A percentile compares a stretch with the other conserved stretches of the same genome.
phyloP scores from a whole-genome alignment of 805 yeast species.

The Teunomyces gatunensis region DNA sequence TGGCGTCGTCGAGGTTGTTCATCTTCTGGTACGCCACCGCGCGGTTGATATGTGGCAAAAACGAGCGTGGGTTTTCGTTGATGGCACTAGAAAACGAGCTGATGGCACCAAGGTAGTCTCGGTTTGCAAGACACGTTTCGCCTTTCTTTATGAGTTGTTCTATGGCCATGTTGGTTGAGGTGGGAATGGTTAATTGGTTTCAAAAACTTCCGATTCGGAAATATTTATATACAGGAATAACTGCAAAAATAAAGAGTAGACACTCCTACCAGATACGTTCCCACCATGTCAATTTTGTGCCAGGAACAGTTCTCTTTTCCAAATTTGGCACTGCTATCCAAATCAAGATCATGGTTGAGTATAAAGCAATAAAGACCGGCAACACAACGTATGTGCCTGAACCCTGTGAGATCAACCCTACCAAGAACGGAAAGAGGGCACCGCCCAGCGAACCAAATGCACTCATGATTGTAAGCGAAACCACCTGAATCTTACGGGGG shows the following conservation, averaged over 20 bases:
- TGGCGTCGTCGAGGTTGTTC: conserved; percentile 47
- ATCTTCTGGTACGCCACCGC: conserved; percentile 49
- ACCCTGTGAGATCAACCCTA: conserved; percentile 47
- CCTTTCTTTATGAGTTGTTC: conserved; percentile 36
- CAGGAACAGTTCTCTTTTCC: conserved; percentile 12
- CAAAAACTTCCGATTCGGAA: background rate
- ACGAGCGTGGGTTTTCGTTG: conserved; percentile 42
- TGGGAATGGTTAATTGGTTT: background rate
- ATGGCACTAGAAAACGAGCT: conserved; percentile 38
- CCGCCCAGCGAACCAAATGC: conserved; percentile 61
- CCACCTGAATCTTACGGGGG: conserved; percentile 51
- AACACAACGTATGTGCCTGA: conserved; percentile 49
- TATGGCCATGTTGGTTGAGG: conserved; percentile 28
- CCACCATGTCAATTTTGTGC: conserved; percentile 12
- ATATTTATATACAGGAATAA: background rate
- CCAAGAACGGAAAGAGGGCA: conserved; percentile 52
- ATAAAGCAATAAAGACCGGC: conserved; percentile 44
- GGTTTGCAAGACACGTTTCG: conserved; percentile 24
- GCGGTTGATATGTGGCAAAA: conserved; percentile 47
- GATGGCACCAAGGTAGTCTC: conserved; percentile 47
- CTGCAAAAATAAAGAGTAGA: conserved; percentile 2
- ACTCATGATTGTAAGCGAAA: conserved; percentile 49
- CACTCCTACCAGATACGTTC: conserved; percentile 16
- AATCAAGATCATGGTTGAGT: conserved; percentile 26
- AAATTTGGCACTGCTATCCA: conserved; percentile 45